These are phyloP conservation scores for Nepenthes gracilis DNA, from an alignment of 148 eudicot genomes.

Conservation along the genomic window DNA sequence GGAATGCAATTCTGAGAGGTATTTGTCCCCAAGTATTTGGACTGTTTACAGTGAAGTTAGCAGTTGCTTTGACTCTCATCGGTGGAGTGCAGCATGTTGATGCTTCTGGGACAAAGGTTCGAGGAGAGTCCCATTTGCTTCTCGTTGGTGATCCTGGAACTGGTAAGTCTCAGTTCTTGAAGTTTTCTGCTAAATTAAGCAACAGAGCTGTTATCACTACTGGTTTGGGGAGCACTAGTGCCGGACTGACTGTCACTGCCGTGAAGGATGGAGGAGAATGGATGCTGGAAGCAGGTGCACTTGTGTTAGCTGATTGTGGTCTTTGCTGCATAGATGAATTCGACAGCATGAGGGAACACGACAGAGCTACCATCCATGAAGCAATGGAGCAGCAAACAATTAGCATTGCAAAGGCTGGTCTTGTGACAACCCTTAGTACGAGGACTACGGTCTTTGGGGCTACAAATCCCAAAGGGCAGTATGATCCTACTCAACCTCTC, in stretches of 20 bases:
- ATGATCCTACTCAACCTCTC: slow-evolving; percentile 77
- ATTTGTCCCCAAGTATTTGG: slow-evolving; percentile 94
- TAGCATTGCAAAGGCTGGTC: slow-evolving; percentile 96
- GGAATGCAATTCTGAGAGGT: slow-evolving; percentile 76
- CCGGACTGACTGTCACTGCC: slow-evolving; percentile 94
- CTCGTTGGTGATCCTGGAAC: slow-evolving; percentile 98
- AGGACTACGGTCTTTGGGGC: slow-evolving; percentile 93
- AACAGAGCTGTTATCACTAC: slow-evolving; percentile 90
- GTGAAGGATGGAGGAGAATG: slow-evolving; percentile 97
- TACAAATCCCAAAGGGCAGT: slow-evolving; percentile 97
- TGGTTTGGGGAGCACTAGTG: slow-evolving; percentile 95
- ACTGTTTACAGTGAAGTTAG: slow-evolving; percentile 91
- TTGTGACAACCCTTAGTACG: slow-evolving; percentile 89
- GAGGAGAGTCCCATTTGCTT: slow-evolving; percentile 97
- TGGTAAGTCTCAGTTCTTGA: slow-evolving; percentile 87
- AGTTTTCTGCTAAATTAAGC: slow-evolving; percentile 80
- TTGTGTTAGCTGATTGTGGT: slow-evolving; percentile 96
- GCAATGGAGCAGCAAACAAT: slow-evolving; percentile 99
- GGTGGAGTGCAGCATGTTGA: slow-evolving; percentile 98
- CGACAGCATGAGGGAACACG: slow-evolving; percentile 98
- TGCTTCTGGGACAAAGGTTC: slow-evolving; percentile 86
- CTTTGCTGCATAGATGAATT: slow-evolving; percentile 97
- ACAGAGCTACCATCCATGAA: slow-evolving; percentile 95
- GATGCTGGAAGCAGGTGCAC: slow-evolving; percentile 99
- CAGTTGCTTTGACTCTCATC: slow-evolving; percentile 89